Percentiles rank a stretch among this genome's conserved stretches.
These are phyloP conservation scores for Mollisia scopiformis DNA, from an alignment of 2,329 filamentous ascomycete species.

Conservation along the genomic window DNA sequence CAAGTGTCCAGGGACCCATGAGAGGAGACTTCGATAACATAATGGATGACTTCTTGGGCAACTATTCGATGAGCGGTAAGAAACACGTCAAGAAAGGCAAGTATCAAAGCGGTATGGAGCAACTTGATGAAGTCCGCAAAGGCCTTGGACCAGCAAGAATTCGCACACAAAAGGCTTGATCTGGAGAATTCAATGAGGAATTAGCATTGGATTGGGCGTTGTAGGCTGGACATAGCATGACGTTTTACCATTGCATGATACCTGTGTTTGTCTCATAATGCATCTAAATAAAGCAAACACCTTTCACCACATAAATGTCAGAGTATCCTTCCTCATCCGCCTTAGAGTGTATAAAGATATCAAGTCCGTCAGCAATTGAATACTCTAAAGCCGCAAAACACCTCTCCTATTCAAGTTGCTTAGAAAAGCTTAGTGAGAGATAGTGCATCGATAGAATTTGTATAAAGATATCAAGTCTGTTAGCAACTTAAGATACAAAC, in stretches of 20 bases:
- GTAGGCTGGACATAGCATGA: constrained; percentile 14
- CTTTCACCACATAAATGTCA: too few species aligned
- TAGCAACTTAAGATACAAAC: too few species aligned
- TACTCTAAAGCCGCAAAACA: too few species aligned
- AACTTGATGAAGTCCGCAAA: constrained; percentile 86
- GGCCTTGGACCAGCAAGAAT: constrained; percentile 79
- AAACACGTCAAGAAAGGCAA: constrained; percentile 79
- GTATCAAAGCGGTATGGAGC: constrained; percentile 79
- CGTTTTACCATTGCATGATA: constrained; percentile 12
- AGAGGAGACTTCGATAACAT: constrained; percentile 84
- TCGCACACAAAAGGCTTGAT: constrained; percentile 30
- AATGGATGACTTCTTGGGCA: constrained; percentile 89
- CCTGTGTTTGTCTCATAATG: background rate
- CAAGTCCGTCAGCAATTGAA: too few species aligned
- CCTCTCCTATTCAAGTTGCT: too few species aligned
- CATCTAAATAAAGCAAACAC: too few species aligned
- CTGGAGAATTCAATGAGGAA: background rate
- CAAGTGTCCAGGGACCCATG: constrained; percentile 68
- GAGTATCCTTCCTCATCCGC: too few species aligned
- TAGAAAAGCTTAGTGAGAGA: too few species aligned
- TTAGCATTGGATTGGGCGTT: constrained; percentile 13
- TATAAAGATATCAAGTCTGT: too few species aligned
- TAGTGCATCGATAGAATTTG: too few species aligned
- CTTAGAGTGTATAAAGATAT: too few species aligned
- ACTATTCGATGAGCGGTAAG: constrained; percentile 72